Percentiles rank a stretch among this genome's conserved stretches.
phyloP scores from a whole-genome alignment of 75 land plant species.

The Sequoiadendron giganteum region DNA sequence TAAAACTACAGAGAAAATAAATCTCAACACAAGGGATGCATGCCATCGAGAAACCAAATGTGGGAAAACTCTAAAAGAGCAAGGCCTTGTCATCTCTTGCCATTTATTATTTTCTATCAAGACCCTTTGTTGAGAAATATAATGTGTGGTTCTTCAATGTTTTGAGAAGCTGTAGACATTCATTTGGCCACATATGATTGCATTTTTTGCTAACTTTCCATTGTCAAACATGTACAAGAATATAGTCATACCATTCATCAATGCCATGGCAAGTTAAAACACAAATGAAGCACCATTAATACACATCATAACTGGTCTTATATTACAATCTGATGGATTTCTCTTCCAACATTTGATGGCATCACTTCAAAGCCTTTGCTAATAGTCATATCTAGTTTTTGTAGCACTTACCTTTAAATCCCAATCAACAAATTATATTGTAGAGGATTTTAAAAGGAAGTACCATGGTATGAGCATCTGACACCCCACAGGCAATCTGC shows the following conservation, averaged over 20 bases:
- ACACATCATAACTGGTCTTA: neutral
- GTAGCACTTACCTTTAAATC: neutral
- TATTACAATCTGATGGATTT: neutral
- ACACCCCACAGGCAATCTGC: constrained; percentile 95
- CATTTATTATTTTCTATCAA: neutral
- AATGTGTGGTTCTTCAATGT: neutral
- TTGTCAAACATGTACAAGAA: neutral
- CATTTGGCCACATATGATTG: neutral
- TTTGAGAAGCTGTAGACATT: neutral
- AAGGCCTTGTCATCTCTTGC: too few relatives aligned
- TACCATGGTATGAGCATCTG: constrained; percentile 95
- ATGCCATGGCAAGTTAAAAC: neutral
- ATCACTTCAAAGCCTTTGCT: neutral
- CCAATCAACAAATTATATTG: neutral
- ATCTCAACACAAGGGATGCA: too few relatives aligned
- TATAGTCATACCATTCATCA: neutral
- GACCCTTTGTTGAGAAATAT: neutral
- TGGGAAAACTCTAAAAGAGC: too few relatives aligned
- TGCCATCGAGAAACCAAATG: too few relatives aligned
- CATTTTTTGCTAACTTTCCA: neutral
- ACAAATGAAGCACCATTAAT: neutral
- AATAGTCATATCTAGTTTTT: neutral
- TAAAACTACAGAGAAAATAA: too few relatives aligned
- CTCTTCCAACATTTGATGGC: neutral
- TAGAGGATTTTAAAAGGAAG: neutral